Evolutionary conservation across 805 yeast genomes (phyloP).

Genomic region (Starmerella vaccinii): DNA sequence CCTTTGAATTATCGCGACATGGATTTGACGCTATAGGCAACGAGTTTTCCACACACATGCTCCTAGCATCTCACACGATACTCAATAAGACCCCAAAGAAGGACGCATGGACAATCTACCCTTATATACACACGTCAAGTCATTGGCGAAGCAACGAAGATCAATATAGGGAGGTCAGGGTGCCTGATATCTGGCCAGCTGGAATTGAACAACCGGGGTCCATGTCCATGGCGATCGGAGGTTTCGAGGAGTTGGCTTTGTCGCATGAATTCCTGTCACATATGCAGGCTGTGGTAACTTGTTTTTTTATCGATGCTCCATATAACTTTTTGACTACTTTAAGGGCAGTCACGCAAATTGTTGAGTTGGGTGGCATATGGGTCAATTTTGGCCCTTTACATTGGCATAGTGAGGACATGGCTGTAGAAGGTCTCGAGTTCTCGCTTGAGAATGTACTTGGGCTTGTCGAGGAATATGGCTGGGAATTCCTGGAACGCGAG

Average conservation of each 20-base stretch:
- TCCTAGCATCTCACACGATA: conserved; percentile 38
- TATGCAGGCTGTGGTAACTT: conserved; percentile 36
- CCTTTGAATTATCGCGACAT: conserved; percentile 48
- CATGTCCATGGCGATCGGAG: conserved; percentile 66
- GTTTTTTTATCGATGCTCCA: conserved; percentile 84
- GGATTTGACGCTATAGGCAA: conserved; percentile 56
- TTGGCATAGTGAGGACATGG: conserved; percentile 58
- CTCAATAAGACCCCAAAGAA: conserved; percentile 22
- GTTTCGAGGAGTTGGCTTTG: conserved; percentile 51
- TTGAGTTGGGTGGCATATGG: conserved; percentile 52
- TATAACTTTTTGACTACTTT: conserved; percentile 70
- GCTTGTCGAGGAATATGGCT: conserved; percentile 42
- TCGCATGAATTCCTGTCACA: conserved; percentile 37
- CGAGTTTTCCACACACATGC: conserved; percentile 76
- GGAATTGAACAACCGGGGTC: conserved; percentile 22
- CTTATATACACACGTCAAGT: conserved; percentile 54
- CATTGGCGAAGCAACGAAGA: conserved; percentile 43
- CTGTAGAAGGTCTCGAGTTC: conserved; percentile 39
- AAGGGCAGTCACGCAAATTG: conserved; percentile 44
- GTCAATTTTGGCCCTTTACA: conserved; percentile 64
- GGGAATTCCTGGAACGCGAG: conserved; percentile 39
- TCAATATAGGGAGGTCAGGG: conserved; percentile 42
- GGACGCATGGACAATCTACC: conserved; percentile 25
- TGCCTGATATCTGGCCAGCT: conserved; percentile 32
- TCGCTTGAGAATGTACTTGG: conserved; percentile 44